Evolutionary conservation across 768 basidiomycete species (phyloP).

Genomic region (Termitomyces sp.): DNA sequence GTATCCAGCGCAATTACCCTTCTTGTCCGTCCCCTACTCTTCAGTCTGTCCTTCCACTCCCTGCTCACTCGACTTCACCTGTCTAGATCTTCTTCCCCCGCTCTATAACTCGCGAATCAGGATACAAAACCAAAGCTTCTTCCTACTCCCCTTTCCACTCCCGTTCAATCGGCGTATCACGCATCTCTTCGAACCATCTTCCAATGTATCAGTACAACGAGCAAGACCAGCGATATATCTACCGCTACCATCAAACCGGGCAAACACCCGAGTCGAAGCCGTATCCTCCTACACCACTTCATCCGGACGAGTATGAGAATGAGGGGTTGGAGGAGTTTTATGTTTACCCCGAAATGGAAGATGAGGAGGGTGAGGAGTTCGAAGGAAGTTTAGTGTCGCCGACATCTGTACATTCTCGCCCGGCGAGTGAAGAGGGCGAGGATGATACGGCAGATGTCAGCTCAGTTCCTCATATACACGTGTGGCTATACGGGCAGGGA

Average conservation of each 20-base stretch:
- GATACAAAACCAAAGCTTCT: conserved; percentile 43
- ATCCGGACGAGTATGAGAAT: background rate
- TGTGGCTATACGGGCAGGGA: background rate
- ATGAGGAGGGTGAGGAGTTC: background rate
- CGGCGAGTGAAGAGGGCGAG: background rate
- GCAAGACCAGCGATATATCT: background rate
- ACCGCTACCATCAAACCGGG: background rate
- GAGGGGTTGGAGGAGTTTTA: background rate
- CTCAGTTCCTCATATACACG: background rate
- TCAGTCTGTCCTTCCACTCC: background rate
- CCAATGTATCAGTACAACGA: background rate
- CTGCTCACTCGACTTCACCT: background rate
- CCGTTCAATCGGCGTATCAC: conserved; percentile 1
- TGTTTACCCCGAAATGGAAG: background rate
- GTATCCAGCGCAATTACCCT: conserved; percentile 78
- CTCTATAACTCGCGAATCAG: conserved; percentile 58
- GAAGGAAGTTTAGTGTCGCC: background rate
- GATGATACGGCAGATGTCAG: background rate
- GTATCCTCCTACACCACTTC: background rate
- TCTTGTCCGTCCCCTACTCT: conserved; percentile 41
- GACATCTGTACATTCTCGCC: background rate
- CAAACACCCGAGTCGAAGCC: background rate
- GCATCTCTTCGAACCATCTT: background rate
- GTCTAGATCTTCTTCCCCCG: conserved; percentile 74
- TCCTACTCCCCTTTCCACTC: conserved; percentile 23